Base-by-base conservation (phyloP, 108 stramenopile genomes). In the Chaetoceros muelleri region DNA sequence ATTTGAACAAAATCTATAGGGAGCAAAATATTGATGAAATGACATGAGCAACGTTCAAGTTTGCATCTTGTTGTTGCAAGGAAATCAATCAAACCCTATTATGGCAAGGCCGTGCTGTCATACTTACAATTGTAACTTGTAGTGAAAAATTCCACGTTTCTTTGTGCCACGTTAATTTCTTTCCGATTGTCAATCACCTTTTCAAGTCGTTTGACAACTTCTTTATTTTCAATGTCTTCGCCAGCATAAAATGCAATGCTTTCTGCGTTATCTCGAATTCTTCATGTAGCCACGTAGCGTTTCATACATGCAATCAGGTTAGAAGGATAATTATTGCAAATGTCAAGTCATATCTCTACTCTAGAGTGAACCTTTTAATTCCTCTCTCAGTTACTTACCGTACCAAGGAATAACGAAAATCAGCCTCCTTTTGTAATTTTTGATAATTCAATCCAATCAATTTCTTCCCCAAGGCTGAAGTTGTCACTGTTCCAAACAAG, bases 161-260 rank as follows among this genome's bases (percentile, higher is more conserved):
- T 64, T 70, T 93, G 77, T 5, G 74, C 67, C 1, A 52, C 64
- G 61, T 86, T 93, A 20, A 95, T 74, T 2, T 87, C 71, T n/a
- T 70, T 69, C 24, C 68, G 58, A 53, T 94, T 96, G 31, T 71
- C 78, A 10, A 95, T 62, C 2, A 93, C 90, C 24, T 56, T 55
- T 22, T 68, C 52, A 22, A 96, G 66, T 30, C 87, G 82, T 17
- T 70, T 52, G 28, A 66, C 44, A 0, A 89, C 65, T 40, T 81
- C 82, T 53, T 71, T 66, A 20, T 74, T 73, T 65, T 96, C 96
- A 22, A 86, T 59, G 46, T 76, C 80, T 73, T 94, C 96, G 19
- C 94, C 96, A 27, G 69, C 82, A 72, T 95, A 96, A 64, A 96
- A 96, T 24, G 96, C 96, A 62, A 98, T 98, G 18, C 83, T 81